A percentile compares a stretch with the other conserved stretches of the same genome.
Evolutionary conservation across 2,329 filamentous ascomycete genomes (phyloP).

Genomic region (Rhexocercosporidium sp.): DNA sequence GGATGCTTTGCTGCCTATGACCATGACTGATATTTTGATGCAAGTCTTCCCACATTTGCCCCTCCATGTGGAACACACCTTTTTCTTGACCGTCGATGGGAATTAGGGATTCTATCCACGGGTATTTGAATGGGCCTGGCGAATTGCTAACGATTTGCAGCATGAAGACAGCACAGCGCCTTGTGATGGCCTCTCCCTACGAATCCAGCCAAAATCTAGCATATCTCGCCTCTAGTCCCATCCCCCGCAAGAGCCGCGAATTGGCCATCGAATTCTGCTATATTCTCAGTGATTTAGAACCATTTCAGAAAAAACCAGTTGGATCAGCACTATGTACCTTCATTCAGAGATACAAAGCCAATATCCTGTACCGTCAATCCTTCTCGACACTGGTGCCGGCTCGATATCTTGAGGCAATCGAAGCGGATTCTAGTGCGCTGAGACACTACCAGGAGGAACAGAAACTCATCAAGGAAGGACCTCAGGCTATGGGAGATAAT

Average conservation of each 20-base stretch:
- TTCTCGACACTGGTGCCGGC: neutral
- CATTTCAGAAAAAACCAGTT: neutral
- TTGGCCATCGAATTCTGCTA: conserved; percentile 2
- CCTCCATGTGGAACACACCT: neutral
- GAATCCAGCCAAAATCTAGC: neutral
- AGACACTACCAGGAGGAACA: neutral
- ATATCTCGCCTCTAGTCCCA: neutral
- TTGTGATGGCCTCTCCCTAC: conserved; percentile 1
- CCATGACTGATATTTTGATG: neutral
- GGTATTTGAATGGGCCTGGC: neutral
- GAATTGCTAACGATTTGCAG: neutral
- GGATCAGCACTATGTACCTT: neutral
- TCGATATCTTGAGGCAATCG: neutral
- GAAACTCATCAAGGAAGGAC: neutral
- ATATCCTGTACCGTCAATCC: neutral
- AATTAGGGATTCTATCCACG: neutral
- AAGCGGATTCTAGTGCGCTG: neutral
- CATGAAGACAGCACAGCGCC: neutral
- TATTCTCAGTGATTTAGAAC: neutral
- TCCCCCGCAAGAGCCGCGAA: neutral
- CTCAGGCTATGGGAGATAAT: conserved; percentile 2
- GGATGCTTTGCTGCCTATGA: neutral
- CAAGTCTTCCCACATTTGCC: neutral
- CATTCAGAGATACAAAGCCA: conserved; percentile 2
- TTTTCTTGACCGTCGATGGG: neutral